A percentile compares a stretch with the other conserved stretches of the same genome.
These are phyloP conservation scores for Apiosordaria backusii DNA, from an alignment of 495 filamentous ascomycete genomes.

Conservation along the genomic window DNA sequence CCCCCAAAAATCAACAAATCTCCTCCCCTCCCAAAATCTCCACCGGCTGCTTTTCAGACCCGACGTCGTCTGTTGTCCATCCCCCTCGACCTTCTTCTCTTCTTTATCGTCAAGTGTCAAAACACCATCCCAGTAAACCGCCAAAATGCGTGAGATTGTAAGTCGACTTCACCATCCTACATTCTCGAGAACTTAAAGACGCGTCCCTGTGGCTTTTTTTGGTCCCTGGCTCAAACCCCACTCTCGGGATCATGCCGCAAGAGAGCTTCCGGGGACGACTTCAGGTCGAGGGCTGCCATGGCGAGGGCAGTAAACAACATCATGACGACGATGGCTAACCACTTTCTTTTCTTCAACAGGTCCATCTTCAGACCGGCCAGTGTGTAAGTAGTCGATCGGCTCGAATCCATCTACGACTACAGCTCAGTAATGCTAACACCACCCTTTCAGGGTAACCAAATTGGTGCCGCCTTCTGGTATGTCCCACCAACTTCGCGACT, in stretches of 20 bases:
- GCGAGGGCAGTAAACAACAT: conserved; percentile 19
- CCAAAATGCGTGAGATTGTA: conserved; percentile 93
- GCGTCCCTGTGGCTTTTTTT: conserved; percentile 55
- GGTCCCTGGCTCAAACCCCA: conserved; percentile 36
- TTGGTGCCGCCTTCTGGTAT: conserved; percentile 97
- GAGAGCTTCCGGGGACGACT: conserved; percentile 3
- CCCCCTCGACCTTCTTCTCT: conserved; percentile 17
- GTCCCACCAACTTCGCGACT: conserved; percentile 4
- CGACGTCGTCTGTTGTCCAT: conserved; percentile 11
- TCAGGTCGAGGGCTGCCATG: conserved; percentile 9
- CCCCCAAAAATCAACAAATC: conserved; percentile 41
- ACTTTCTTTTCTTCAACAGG: conserved; percentile 51
- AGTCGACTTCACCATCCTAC: conserved; percentile 45
- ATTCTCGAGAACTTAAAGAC: conserved; percentile 59
- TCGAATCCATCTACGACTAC: conserved; percentile 25
- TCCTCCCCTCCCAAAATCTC: conserved; percentile 28
- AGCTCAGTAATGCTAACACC: conserved; percentile 25
- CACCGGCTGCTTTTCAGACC: conserved; percentile 25
- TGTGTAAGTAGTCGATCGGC: conserved; percentile 68
- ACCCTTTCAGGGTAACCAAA: conserved; percentile 87
- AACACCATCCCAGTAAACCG: conserved; percentile 27
- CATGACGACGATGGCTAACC: conserved; percentile 31
- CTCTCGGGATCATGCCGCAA: conserved; percentile 24
- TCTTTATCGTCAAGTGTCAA: conserved; percentile 17
- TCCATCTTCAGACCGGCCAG: conserved; percentile 99